Conservation (phyloP, 352 stramenopile genomes). For the Pythium brassicae region DNA sequence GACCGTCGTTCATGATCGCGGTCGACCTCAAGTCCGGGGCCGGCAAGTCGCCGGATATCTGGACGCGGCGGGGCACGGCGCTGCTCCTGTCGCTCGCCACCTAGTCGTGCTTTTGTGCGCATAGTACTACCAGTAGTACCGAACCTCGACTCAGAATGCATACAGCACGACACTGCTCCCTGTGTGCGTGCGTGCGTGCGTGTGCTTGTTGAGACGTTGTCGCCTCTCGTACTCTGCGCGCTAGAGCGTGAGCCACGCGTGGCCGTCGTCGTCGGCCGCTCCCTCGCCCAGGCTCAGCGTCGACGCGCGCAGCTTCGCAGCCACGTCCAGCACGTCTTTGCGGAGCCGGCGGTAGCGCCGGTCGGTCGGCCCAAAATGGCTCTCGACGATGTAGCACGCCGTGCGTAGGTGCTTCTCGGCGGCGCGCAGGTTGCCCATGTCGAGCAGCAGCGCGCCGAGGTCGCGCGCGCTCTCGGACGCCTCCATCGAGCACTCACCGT, state of each 20-base stretch:
- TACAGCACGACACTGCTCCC: too few relatives aligned
- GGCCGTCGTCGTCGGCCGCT: constrained; percentile 24
- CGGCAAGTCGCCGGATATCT: constrained; percentile 87
- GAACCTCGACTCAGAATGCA: too few relatives aligned
- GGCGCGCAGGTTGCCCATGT: constrained; percentile 33
- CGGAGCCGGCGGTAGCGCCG: constrained; percentile 34
- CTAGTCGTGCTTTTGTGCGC: constrained; percentile 17
- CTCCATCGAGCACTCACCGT: constrained; percentile 62
- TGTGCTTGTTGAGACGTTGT: too few relatives aligned
- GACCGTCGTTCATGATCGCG: constrained; percentile 93
- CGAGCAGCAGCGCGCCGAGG: constrained; percentile 32
- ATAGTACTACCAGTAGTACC: not conserved
- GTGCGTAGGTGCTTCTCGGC: constrained; percentile 30
- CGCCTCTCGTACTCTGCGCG: too few relatives aligned
- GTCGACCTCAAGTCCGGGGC: constrained; percentile 90
- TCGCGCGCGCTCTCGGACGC: constrained; percentile 36
- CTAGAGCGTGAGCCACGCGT: constrained; percentile 55
- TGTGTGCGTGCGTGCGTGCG: too few relatives aligned
- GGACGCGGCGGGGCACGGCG: constrained; percentile 91
- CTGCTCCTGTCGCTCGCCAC: constrained; percentile 89
- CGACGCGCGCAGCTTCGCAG: constrained; percentile 23
- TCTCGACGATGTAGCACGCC: constrained; percentile 47
- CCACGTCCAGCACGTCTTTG: constrained; percentile 44
- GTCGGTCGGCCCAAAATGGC: constrained; percentile 49
- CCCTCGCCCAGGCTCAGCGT: constrained; percentile 15